Conservation (phyloP, 345 rosid genomes). For the Boechera retrofracta region DNA sequence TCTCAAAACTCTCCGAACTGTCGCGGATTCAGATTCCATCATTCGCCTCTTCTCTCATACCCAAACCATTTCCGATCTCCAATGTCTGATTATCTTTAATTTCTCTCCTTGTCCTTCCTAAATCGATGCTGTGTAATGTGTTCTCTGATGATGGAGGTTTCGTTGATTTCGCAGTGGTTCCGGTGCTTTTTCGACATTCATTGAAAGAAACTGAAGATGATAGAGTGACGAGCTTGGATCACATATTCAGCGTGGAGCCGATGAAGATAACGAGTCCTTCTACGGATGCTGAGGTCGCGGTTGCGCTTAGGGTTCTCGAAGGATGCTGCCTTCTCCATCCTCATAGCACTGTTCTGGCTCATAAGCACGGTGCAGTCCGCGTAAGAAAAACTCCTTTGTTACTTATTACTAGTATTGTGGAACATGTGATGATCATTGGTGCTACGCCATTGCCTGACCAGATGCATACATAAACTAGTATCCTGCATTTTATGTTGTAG, state of each 20-base stretch:
- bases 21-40: slow-evolving; percentile 73
- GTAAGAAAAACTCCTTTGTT: slow-evolving; percentile 43
- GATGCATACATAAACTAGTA: slow-evolving; percentile 14
- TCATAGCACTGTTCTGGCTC: slow-evolving; percentile 84
- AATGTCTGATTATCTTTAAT: slow-evolving; percentile 52
- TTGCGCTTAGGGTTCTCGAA: slow-evolving; percentile 92
- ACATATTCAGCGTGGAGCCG: slow-evolving; percentile 80
- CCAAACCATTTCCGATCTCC: slow-evolving; percentile 79
- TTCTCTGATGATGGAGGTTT: slow-evolving; percentile 19
- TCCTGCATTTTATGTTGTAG: neutral
- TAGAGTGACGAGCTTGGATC: slow-evolving; percentile 72
- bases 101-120: slow-evolving; percentile 5
- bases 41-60: slow-evolving; percentile 73
- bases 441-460: neutral
- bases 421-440: slow-evolving; percentile 5
- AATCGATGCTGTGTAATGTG: slow-evolving; percentile 14
- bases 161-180: slow-evolving; percentile 66
- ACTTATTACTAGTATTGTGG: slow-evolving; percentile 13
- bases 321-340: slow-evolving; percentile 93
- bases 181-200: slow-evolving; percentile 75
- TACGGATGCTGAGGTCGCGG: slow-evolving; percentile 75
- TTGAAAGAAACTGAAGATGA: slow-evolving; percentile 72
- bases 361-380: slow-evolving; percentile 76
- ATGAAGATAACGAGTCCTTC: slow-evolving; percentile 84
- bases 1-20: slow-evolving; percentile 80